Conservation (phyloP, 495 filamentous ascomycete species). For the Talaromyces borbonicus region DNA sequence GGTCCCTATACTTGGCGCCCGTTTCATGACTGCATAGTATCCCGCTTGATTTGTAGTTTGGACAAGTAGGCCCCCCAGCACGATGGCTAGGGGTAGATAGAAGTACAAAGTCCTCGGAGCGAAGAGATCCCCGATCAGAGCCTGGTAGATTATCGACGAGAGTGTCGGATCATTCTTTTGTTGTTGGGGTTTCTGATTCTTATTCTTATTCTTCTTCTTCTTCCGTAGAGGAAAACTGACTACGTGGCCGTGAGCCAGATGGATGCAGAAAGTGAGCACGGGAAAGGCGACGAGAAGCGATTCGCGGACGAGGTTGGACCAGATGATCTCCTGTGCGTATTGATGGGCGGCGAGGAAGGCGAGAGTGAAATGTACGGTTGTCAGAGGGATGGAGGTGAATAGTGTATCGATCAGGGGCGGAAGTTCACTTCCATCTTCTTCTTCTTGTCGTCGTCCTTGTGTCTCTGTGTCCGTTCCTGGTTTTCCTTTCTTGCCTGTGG, state of each 20-base stretch:
- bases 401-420: slow-evolving; percentile 38
- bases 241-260: slow-evolving; percentile 38
- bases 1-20: slow-evolving; percentile 76
- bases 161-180: neutral
- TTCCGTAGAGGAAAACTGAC: slow-evolving; percentile 18
- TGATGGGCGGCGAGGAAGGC: slow-evolving; percentile 88
- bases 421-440: slow-evolving; percentile 16
- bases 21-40: slow-evolving; percentile 88
- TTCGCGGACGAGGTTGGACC: slow-evolving; percentile 42
- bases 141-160: neutral
- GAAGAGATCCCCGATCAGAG: neutral
- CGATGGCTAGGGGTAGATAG: slow-evolving; percentile 44
- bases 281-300: slow-evolving; percentile 29
- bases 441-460: too few relatives aligned
- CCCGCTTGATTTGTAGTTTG: slow-evolving; percentile 65
- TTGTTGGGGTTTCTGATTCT: neutral
- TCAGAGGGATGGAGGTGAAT: slow-evolving; percentile 52
- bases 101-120: slow-evolving; percentile 21
- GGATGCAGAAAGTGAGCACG: slow-evolving; percentile 32
- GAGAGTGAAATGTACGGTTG: slow-evolving; percentile 77
- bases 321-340: slow-evolving; percentile 61
- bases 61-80: slow-evolving; percentile 69
- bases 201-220: slow-evolving; percentile 5
- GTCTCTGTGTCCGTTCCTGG: too few relatives aligned
- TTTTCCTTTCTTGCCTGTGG: slow-evolving; percentile 5